Evolutionary conservation across 2,329 filamentous ascomycete genomes (phyloP).

Genomic region (Ustilaginoidea virens): DNA sequence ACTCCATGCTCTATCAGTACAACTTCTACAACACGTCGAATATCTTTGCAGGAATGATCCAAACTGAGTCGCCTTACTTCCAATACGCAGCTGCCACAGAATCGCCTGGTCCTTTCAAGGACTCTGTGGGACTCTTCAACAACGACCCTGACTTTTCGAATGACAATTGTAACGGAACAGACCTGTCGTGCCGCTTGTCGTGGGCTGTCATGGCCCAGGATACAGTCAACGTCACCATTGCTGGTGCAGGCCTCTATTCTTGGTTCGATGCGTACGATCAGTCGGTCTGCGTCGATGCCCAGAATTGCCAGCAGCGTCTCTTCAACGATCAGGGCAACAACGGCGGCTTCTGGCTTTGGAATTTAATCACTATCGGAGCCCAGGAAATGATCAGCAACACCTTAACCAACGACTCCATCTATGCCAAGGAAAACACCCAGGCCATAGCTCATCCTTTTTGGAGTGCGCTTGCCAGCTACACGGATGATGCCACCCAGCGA

Average conservation of each 20-base stretch:
- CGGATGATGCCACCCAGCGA: neutral
- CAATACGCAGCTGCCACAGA: constrained; percentile 16
- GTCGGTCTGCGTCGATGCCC: constrained; percentile 1
- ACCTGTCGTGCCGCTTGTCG: constrained; percentile 7
- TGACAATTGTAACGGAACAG: constrained; percentile 5
- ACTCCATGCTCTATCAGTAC: constrained; percentile 36
- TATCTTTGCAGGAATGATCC: constrained; percentile 43
- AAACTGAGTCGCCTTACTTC: constrained; percentile 54
- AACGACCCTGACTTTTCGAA: constrained; percentile 6
- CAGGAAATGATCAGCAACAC: too few species aligned
- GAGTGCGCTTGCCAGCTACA: neutral
- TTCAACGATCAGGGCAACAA: constrained; percentile 7
- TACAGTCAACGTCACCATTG: constrained; percentile 10
- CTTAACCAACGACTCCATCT: neutral
- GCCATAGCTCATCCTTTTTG: neutral
- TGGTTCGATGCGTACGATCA: constrained; percentile 9
- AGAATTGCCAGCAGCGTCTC: constrained; percentile 11
- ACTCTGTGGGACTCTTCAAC: constrained; percentile 2
- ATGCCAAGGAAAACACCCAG: neutral
- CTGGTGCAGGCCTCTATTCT: constrained; percentile 11
- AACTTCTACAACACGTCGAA: constrained; percentile 29
- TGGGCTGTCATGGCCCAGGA: constrained; percentile 9
- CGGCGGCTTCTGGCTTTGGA: constrained; percentile 7
- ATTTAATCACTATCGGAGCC: too few species aligned
- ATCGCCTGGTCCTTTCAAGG: constrained; percentile 8